A percentile compares a stretch with the other conserved stretches of the same genome.
These are phyloP conservation scores for Aspergillus sp. DNA, from an alignment of 2,329 filamentous ascomycete genomes.

Conservation along the genomic window DNA sequence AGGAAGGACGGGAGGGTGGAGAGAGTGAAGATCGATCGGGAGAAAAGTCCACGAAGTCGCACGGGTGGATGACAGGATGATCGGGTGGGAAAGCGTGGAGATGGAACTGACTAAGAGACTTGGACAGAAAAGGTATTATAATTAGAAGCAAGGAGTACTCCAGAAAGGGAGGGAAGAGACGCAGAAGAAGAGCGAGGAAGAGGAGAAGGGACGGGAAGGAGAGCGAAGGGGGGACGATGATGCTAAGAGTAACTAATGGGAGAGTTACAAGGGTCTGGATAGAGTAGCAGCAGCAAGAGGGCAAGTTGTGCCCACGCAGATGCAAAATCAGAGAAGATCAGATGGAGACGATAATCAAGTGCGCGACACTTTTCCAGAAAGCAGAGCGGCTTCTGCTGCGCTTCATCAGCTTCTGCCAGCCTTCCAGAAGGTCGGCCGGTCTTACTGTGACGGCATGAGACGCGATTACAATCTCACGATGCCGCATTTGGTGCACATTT, in stretches of 20 bases:
- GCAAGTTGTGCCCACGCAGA: neutral
- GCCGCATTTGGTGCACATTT: neutral
- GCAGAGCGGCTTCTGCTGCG: neutral
- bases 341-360: neutral
- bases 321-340: constrained; percentile 1
- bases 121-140: neutral
- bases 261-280: neutral
- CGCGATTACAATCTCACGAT: constrained; percentile 5
- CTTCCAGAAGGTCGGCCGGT: constrained; percentile 24
- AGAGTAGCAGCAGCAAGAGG: neutral
- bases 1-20: constrained; percentile 8
- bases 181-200: neutral
- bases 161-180: neutral
- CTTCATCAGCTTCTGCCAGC: constrained; percentile 15
- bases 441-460: constrained; percentile 12
- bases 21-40: constrained; percentile 20
- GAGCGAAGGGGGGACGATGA: neutral
- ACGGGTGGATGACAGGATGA: constrained; percentile 14
- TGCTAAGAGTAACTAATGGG: neutral
- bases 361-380: neutral
- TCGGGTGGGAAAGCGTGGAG: constrained; percentile 10
- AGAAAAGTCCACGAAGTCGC: constrained; percentile 14
- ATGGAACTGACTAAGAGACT: neutral
- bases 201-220: neutral
- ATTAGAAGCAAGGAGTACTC: neutral